These are phyloP conservation scores for Gossypium trilobum DNA, from an alignment of 441 rosid genomes.

Conservation along the genomic window DNA sequence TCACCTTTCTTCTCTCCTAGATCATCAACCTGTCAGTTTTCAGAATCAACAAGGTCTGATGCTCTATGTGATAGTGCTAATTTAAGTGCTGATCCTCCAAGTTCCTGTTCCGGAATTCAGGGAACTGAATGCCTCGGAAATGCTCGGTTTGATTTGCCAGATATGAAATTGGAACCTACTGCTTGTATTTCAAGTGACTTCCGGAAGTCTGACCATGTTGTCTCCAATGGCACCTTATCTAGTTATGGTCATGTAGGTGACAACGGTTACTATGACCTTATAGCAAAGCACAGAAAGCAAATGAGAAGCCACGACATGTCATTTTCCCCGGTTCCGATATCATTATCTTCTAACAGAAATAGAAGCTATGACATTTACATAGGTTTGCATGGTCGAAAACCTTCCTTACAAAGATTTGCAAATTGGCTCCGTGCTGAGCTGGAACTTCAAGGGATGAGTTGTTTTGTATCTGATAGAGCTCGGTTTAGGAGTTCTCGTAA, in stretches of 20 bases:
- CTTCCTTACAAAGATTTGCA: constrained; percentile 62
- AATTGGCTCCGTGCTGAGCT: constrained; percentile 89
- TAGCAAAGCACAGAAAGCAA: constrained; percentile 35
- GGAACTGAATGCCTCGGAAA: constrained; percentile 36
- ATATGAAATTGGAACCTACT: constrained; percentile 31
- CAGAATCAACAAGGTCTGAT: constrained; percentile 61
- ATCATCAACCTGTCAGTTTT: constrained; percentile 47
- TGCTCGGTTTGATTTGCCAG: constrained; percentile 29
- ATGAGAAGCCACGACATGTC: constrained; percentile 39
- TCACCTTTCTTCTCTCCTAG: constrained; percentile 92
- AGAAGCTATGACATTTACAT: constrained; percentile 78
- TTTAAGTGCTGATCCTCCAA: constrained; percentile 35
- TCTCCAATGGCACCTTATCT: constrained; percentile 39
- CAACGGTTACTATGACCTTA: constrained; percentile 21
- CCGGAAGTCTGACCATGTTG: constrained; percentile 37
- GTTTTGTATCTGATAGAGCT: constrained; percentile 72
- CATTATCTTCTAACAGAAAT: constrained; percentile 52
- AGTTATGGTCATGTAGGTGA: constrained; percentile 27
- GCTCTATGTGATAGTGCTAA: constrained; percentile 45
- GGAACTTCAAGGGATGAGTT: constrained; percentile 88
- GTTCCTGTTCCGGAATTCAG: constrained; percentile 48
- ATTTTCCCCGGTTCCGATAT: constrained; percentile 44
- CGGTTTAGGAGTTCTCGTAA: constrained; percentile 61
- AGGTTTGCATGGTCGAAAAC: constrained; percentile 72
- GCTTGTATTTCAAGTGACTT: constrained; percentile 28